Evolutionary conservation across 2,329 filamentous ascomycete genomes (phyloP), one percentile per base, ranked within the genome.

Genomic region (Neodidymelliopsis sp.): DNA sequence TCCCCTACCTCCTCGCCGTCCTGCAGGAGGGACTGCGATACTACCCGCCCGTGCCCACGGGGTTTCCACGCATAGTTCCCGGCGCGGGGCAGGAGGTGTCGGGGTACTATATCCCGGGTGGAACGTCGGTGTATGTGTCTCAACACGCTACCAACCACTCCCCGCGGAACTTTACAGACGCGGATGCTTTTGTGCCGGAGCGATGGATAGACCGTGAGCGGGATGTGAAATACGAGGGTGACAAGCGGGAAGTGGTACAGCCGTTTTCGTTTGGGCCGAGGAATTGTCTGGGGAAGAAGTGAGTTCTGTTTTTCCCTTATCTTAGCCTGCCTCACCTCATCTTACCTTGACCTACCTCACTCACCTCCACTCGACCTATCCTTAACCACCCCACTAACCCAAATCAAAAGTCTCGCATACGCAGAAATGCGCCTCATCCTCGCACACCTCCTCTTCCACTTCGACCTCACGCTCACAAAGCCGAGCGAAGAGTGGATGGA

Each of bases 151-250:
- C 69, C 4, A 62, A 68, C 29, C 70, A 69, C 31, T 68, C 66
- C 0, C 15, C 56, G 11, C 58, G 55, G 6, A 66, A 74, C 40
- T 69, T 48, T 22, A 51, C 45, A 1, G 56, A 71, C 13, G 54
- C 67, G 1, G 63, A 69, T 7, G 25, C 13, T 0, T 71, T 53
- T 30, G 56, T 52, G 9, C 67, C 67, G 1, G 67, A 69, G 54
- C 54, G 76, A 8, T 79, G 74, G 74, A 49, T 78, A 4, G 62
- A 64, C 1, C 63, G 67, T 18, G 57, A 67, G 9, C 48, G 62
- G 23, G 19, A 19, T 2, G 20, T 1, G 0, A 25, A 28, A 4
- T 77, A 70, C 33, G 40, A 35, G 2, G 41, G 45, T 4, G 75
- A 77, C 31, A 70, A 69, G 8, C 57, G 60, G 13, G 66, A 67